Evolutionary conservation across 768 basidiomycete species (phyloP), one percentile per base, ranked within the genome.

Genomic region (Termitomyces sp.): DNA sequence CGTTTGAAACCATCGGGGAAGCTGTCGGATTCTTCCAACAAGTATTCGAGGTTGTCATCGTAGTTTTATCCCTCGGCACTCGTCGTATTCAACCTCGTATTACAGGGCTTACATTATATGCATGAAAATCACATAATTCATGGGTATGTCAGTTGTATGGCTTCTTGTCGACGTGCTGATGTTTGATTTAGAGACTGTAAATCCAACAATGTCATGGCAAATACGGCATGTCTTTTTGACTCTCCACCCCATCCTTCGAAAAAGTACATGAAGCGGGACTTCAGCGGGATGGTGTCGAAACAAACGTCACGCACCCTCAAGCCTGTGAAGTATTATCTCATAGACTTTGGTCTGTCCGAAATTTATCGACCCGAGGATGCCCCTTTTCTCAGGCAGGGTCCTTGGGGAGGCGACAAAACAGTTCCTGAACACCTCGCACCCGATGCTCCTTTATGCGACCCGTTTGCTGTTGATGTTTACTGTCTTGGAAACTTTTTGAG

Each of bases 321-420:
- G 45, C 45, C 20, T 46, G 45, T 46, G 22, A 46, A 46, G 45
- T 46, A 46, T 46, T 46, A 46, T 46, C 22, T 46, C 45, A 46
- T 46, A 12, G 45, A 46, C 8, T 48, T 70, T 39, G 69, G 66
- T 39, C 46, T 71, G 3, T 63, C 70, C 7, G 45, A 59, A 15
- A 53, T 52, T 11, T 73, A 67, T 61, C 52, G 57, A 18, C 68
- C 72, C 0, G 61, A 66, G 0, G 63, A 50, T 8, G 49, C 71
- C 8, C 51, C 73, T 2, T 72, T 72, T 0, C 64, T 64, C 0
- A 71, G 72, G 24, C 24, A 57, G 7, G 72, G 74, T 0, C 69
- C 74, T 1, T 66, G 66, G 44, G 78, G 81, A 0, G 81, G 75
- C 1, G 78, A 81, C 64, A 76, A 70, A 58, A 64, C 73, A 3